Conservation (phyloP, 305 asterid genomes). For the Plantago lanceolata region DNA sequence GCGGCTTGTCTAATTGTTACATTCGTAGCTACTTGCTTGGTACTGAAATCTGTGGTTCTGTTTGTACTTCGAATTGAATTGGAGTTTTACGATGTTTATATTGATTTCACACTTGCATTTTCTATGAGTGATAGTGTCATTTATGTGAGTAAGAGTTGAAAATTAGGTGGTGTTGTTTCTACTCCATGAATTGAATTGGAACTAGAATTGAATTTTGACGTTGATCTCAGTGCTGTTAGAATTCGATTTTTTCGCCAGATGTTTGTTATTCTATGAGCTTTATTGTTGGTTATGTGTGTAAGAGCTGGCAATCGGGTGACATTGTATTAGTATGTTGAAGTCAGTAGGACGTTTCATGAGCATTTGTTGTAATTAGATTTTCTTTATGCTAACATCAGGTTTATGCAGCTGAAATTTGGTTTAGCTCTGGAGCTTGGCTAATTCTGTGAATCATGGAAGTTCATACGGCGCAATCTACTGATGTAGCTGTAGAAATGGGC, state of each 20-base stretch:
- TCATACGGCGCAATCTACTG: conserved; percentile 30
- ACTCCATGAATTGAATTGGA: neutral
- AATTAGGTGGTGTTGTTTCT: neutral
- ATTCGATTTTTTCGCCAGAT: neutral
- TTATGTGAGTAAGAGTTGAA: neutral
- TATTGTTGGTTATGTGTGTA: too few relatives aligned
- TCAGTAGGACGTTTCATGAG: neutral
- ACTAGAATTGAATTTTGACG: neutral
- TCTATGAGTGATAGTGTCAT: neutral
- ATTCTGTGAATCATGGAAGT: conserved; percentile 38
- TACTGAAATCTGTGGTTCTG: neutral
- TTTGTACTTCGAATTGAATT: neutral
- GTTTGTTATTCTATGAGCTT: too few relatives aligned
- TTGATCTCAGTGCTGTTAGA: neutral
- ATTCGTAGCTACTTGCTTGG: neutral
- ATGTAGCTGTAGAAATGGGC: conserved; percentile 35
- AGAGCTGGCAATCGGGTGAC: neutral
- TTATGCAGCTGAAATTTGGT: neutral
- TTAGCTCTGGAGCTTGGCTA: conserved; percentile 23
- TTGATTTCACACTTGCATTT: too few relatives aligned
- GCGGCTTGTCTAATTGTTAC: too few relatives aligned
- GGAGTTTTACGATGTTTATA: neutral
- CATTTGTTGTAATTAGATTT: neutral
- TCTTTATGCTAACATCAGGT: neutral
- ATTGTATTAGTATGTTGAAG: neutral